A percentile compares a stretch with the other conserved stretches of the same genome.
These are phyloP conservation scores for Ceratocystis huliohia DNA, from an alignment of 2,329 filamentous ascomycete species.

Conservation along the genomic window DNA sequence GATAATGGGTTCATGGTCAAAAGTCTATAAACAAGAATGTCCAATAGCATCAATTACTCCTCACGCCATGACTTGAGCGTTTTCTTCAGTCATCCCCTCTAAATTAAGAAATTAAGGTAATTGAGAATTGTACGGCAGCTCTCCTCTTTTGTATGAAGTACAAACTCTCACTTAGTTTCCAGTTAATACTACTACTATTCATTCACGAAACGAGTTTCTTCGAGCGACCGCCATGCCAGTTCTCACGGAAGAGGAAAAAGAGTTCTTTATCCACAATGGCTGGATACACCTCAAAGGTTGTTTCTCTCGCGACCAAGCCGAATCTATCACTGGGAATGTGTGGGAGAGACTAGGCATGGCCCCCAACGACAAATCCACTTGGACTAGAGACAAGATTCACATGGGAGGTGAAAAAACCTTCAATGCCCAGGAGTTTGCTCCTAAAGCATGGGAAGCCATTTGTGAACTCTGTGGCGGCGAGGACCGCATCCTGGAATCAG, in stretches of 20 bases:
- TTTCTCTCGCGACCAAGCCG: constrained; percentile 32
- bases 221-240: constrained; percentile 16
- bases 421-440: constrained; percentile 43
- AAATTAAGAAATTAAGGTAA: too few species aligned
- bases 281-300: constrained; percentile 29
- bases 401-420: constrained; percentile 51
- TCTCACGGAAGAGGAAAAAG: constrained; percentile 31
- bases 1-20: not conserved
- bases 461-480: constrained; percentile 54
- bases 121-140: too few species aligned
- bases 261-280: constrained; percentile 32
- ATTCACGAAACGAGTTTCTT: not conserved
- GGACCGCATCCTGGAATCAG: constrained; percentile 36
- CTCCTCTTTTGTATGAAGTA: too few species aligned
- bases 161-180: not conserved
- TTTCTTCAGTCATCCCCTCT: not conserved
- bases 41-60: not conserved
- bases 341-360: constrained; percentile 56
- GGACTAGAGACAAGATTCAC: constrained; percentile 48
- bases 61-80: not conserved
- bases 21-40: constrained; percentile 11
- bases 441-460: constrained; percentile 54
- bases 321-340: constrained; percentile 31
- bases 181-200: not conserved
- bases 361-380: constrained; percentile 50